phyloP scores from a whole-genome alignment of 441 rosid genomes.

The Gossypium aridum region DNA sequence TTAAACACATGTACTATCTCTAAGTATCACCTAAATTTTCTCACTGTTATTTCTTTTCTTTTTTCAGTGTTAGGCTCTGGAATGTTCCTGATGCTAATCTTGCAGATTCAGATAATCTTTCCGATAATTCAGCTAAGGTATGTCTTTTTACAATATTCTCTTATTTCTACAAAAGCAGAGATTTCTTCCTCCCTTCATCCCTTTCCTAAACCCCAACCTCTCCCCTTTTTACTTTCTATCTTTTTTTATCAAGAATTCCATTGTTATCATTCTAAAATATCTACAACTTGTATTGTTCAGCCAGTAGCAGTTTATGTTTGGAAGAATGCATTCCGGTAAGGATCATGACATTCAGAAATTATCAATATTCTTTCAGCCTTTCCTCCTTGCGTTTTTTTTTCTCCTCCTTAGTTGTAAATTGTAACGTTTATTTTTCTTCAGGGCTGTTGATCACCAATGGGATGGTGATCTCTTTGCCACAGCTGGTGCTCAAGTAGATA shows the following conservation, averaged over 20 bases:
- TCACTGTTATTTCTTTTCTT: not conserved
- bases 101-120: slow-evolving; percentile 37
- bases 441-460: slow-evolving; percentile 97
- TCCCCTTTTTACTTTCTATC: not conserved
- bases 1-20: not conserved
- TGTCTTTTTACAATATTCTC: slow-evolving; percentile 6
- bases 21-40: not conserved
- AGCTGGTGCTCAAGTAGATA: slow-evolving; percentile 89
- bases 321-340: slow-evolving; percentile 84
- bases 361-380: not conserved
- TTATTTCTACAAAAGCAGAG: not conserved
- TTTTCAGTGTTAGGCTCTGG: slow-evolving; percentile 86
- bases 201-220: not conserved
- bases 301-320: slow-evolving; percentile 63
- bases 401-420: not conserved
- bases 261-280: slow-evolving; percentile 3
- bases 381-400: not conserved
- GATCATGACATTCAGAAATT: slow-evolving; percentile 13
- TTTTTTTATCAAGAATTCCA: not conserved
- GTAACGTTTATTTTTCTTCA: slow-evolving; percentile 17
- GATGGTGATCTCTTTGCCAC: slow-evolving; percentile 88
- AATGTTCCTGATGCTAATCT: slow-evolving; percentile 66
- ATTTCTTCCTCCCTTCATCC: not conserved
- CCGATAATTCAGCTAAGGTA: slow-evolving; percentile 49
- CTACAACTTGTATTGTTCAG: slow-evolving; percentile 33